Conservation (phyloP, 2,329 filamentous ascomycete species). For the Aspergillus pseudoterreus region DNA sequence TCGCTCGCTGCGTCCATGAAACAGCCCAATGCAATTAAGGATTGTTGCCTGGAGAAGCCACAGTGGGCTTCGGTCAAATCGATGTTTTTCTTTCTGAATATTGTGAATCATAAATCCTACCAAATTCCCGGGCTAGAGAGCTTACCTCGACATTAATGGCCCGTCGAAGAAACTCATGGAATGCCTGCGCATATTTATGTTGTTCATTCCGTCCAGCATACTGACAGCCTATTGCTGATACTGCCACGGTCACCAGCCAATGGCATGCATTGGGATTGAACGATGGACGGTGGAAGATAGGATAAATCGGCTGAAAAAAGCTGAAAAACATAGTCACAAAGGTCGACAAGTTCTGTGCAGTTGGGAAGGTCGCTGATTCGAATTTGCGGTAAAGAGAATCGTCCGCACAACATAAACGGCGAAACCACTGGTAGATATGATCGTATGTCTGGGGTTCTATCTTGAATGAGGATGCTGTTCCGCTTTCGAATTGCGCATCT, state of each 20-base stretch:
- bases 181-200: constrained; percentile 28
- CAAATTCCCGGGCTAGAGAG: neutral
- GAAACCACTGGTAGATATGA: constrained; percentile 27
- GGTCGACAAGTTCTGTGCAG: constrained; percentile 19
- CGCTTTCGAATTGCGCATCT: constrained; percentile 16
- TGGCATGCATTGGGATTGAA: constrained; percentile 35
- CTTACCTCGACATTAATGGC: constrained; percentile 34
- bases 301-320: constrained; percentile 39
- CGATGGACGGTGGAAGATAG: constrained; percentile 37
- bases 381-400: constrained; percentile 30
- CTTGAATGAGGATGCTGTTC: constrained; percentile 5
- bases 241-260: constrained; percentile 39
- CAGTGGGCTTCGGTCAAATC: constrained; percentile 12
- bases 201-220: constrained; percentile 24
- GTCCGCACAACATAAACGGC: constrained; percentile 27
- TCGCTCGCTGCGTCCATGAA: constrained; percentile 24
- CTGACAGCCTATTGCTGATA: constrained; percentile 41
- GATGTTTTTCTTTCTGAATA: constrained; percentile 25
- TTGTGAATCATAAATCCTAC: neutral
- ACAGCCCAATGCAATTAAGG: constrained; percentile 32
- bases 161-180: constrained; percentile 42
- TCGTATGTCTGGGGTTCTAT: constrained; percentile 27
- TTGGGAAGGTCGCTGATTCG: constrained; percentile 28
- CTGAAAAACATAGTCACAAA: constrained; percentile 37
- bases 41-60: constrained; percentile 29